Evolutionary conservation across 768 basidiomycete genomes (phyloP), one percentile per base, ranked within the genome.

Genomic region (Porphyrellus cyaneotinctus): DNA sequence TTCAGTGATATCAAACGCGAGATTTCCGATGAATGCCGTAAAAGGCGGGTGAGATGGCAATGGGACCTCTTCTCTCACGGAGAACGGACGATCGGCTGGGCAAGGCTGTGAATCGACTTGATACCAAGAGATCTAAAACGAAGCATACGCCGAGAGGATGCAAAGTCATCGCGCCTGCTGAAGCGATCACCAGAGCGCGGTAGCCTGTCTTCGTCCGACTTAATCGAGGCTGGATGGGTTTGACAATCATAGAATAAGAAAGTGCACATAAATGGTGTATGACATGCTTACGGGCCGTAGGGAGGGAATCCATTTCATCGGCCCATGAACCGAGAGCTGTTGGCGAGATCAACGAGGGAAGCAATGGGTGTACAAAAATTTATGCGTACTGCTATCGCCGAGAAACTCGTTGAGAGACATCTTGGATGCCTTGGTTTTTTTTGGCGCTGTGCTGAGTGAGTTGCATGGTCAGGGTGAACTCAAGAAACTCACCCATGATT

Each of bases 21-120:
- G 76, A 72, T 98, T 99, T 48, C 95, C 97, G 60, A 98, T 79
- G 64, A 92, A 98, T n/a, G 91, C 94, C 24, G 94, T 98, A 74
- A 84, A 99, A 5, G 97, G 97, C 13, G 97, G 91, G 50, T 83
- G 82, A 41, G 90, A 89, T 14, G 97, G 97, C n/a, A 98, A 71
- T n/a, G 95, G 94, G 18, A 98, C 75, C 67, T 98, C 95, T 66
- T 95, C 94, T 51, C 93, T 82, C 42, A 81, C 79, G 57, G 87
- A 66, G 49, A 77, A 75, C 45, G 72, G 68, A 71, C 87, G 76
- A 74, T 88, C 79, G 58, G 74, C 84, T 81, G 54, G 22, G 52
- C 0, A 64, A 56, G 52, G 51, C 37, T 15, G 46, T 54, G 42
- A 47, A 60, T 59, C 43, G 28, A 49, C 18, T 51, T 39, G 47